A percentile compares a stretch with the other conserved stretches of the same genome.
These are phyloP conservation scores for Aureobasidium melanogenum DNA, from an alignment of 2,329 filamentous ascomycete genomes.

Conservation along the genomic window DNA sequence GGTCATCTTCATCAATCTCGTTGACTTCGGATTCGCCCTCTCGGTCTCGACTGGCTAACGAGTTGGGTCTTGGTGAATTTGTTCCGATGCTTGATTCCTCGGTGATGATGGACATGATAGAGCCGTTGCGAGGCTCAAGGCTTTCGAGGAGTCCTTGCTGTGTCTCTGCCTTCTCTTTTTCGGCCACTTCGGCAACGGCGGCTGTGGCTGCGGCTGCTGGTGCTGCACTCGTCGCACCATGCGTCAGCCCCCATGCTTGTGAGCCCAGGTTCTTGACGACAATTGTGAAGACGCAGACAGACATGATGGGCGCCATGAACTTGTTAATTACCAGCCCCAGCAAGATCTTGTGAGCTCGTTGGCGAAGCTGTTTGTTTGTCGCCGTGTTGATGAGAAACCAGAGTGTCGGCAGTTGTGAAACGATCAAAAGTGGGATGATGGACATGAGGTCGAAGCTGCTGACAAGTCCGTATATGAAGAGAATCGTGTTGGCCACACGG, in stretches of 20 bases:
- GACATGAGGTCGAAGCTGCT: conserved; percentile 15
- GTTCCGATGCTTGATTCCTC: conserved; percentile 3
- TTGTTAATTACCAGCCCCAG: conserved; percentile 19
- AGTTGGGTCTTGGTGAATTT: background rate
- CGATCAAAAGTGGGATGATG: conserved; percentile 15
- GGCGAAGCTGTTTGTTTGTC: conserved; percentile 15
- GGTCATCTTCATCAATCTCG: conserved; percentile 7
- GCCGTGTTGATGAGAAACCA: conserved; percentile 18
- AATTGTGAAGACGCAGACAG: conserved; percentile 18
- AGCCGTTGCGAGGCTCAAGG: background rate
- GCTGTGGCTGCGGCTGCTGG: background rate
- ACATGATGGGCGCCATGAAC: conserved; percentile 17
- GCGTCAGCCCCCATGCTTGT: conserved; percentile 15
- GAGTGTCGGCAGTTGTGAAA: conserved; percentile 17
- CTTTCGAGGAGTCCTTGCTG: background rate
- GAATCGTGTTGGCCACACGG: conserved; percentile 25
- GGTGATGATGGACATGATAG: conserved; percentile 1
- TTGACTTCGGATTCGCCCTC: conserved; percentile 3
- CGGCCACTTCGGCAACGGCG: background rate
- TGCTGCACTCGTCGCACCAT: background rate
- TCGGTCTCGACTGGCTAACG: background rate
- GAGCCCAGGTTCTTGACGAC: conserved; percentile 19
- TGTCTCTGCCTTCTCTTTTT: background rate
- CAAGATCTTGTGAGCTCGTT: conserved; percentile 17
- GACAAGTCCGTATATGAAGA: conserved; percentile 22